Conservation (phyloP, 345 rosid genomes). For the Linum tenue region DNA sequence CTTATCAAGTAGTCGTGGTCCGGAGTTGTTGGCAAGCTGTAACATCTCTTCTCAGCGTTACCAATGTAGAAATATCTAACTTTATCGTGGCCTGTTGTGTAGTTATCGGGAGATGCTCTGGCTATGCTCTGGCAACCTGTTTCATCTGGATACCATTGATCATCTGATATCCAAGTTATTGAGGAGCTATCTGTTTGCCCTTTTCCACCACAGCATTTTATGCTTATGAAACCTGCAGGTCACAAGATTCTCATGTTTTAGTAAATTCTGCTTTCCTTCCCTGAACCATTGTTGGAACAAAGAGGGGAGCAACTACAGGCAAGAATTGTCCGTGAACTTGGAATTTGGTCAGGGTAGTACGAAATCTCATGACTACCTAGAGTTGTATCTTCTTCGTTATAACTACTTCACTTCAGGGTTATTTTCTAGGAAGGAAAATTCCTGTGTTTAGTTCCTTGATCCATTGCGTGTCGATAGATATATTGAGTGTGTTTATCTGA, state of each 20-base stretch:
- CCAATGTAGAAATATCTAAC: constrained; percentile 28
- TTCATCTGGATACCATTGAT: constrained; percentile 26
- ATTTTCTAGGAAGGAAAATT: too few species aligned
- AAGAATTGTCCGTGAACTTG: not conserved
- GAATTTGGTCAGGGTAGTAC: not conserved
- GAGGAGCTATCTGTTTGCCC: constrained; percentile 14
- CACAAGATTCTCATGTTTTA: not conserved
- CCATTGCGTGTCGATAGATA: too few species aligned
- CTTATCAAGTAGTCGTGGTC: constrained; percentile 38
- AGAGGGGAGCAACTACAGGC: not conserved
- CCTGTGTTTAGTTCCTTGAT: too few species aligned
- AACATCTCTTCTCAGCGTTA: constrained; percentile 42
- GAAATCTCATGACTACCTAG: not conserved
- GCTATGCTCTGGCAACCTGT: constrained; percentile 19
- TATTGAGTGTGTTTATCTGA: too few species aligned
- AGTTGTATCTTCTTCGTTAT: too few species aligned
- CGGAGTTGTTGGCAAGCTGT: constrained; percentile 26
- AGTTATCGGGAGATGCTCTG: constrained; percentile 11
- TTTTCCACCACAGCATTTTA: constrained; percentile 42
- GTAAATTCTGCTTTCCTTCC: not conserved
- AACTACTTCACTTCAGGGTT: too few species aligned
- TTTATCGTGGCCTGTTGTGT: constrained; percentile 12
- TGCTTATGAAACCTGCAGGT: constrained; percentile 44
- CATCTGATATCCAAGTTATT: constrained; percentile 35
- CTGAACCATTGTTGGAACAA: not conserved